Evolutionary conservation across 768 basidiomycete species (phyloP), one percentile per base, ranked within the genome.

Genomic region (Hygrocybe punicea): DNA sequence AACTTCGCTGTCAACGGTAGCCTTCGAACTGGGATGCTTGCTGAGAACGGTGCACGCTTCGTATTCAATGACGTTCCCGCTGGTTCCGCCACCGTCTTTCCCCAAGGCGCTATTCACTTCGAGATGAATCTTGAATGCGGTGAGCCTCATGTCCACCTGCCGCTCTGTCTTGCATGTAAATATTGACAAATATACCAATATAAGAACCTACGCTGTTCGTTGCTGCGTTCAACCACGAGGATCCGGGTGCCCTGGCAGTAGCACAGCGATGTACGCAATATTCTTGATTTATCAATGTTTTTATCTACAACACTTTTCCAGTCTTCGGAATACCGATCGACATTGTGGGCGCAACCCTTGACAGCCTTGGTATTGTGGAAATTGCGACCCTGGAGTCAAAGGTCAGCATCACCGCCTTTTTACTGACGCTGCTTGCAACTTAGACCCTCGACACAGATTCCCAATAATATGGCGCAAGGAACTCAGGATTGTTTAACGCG

Each of bases 11-110:
- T 65, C 25, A 65, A 65, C 53, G 49, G 48, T 23, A 65, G 59
- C 19, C 60, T 65, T 46, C 61, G 61, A 36, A 65, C 63, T 1
- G 63, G 63, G 8, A 62, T 65, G 59, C 62, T 65, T 51, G 60
- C 61, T 10, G 63, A 65, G 58, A 65, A 65, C 48, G 47, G 47
- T 13, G 61, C 44, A 36, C 57, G 63, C 13, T 65, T 65, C 33
- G 55, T 65, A 57, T 8, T 60, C 60, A 62, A 55, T 39, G 55
- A 58, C 50, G 44, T 63, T 24, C 59, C 62, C 24, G 23, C 62
- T 14, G 33, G 57, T 51, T 21, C 69, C 52, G 29, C 58, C 57
- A 59, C 65, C 2, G 35, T 62, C 53, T 58, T 60, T 52, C 51
- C 65, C 33, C 19, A 55, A 60, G 62, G 62, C 5, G 57, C 62